phyloP scores from a whole-genome alignment of 306 rosid species.

The cucumber (Cucumis sativus) region Cucumber_9930_V3 NC_026656.2:3983001-3983500 shows the following conservation, averaged over 20 bases:
- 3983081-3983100: background rate
- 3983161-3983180: conserved; percentile 69
- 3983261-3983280: conserved; percentile 82
- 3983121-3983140: conserved; percentile 13
- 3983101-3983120: background rate
- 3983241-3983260: conserved; percentile 71
- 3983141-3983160: conserved; percentile 89
- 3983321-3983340: conserved; percentile 98
- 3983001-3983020: conserved; percentile 72
- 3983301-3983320: conserved; percentile 74
- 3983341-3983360: conserved; percentile 75
- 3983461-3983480: conserved; percentile 66
- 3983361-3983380: conserved; percentile 14
- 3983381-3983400: conserved; percentile 32
- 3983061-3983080: background rate
- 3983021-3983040: conserved; percentile 77
- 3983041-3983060: conserved; percentile 86
- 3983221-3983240: conserved; percentile 81
- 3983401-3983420: conserved; percentile 19
- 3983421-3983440: conserved; percentile 46
- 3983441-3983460: conserved; percentile 95
- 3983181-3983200: conserved; percentile 94
- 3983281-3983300: conserved; percentile 70
- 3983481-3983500: conserved; percentile 97
- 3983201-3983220: conserved; percentile 61